Evolutionary conservation across 2,329 filamentous ascomycete genomes (phyloP), one percentile per base, ranked within the genome.

Genomic region (Esteya vermicola): DNA sequence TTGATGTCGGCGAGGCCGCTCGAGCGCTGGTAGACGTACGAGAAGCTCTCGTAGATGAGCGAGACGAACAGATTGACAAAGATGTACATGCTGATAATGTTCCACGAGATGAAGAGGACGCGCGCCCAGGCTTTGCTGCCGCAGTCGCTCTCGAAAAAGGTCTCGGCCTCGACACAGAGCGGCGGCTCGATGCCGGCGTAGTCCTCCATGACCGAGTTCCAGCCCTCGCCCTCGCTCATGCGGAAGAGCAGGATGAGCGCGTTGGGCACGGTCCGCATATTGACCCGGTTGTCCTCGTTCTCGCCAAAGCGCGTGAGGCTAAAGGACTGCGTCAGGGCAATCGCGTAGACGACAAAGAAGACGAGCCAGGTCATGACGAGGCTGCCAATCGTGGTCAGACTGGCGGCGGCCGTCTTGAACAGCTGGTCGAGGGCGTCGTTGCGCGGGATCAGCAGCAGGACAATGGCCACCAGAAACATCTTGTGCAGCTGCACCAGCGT

Each of bases 81-180:
- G 53, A 98, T 93, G 62, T 98, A 98, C 91, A 98, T 98, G 81
- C 89, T 96, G 60, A 98, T 72, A 52, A 98, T 89, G 64, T 98
- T 98, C 91, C 91, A 98, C 5, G 81, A 76, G 43, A 96, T 86
- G 64, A 98, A 98, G 9, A 98, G 67, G 26, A 78, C 75, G 38
- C 86, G 72, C 8, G 91, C 86, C 86, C 91, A 98, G 30, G 77
- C 72, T 38, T 78, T 73, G 61, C 89, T 94, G 43, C 91, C 91
- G 54, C 91, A 98, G 60, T 98, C 93, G 51, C 85, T 91, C 32
- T 83, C 65, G 52, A 86, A 89, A 58, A 94, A 95, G 30, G 70
- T 70, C 1, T 63, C 53, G 27, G 70, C 70, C 18, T 78, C 68
- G 1, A 88, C 85, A 59, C 91, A 98, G 38, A 84, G 72, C 0